These are phyloP conservation scores for Cyclanthera cordifolia DNA, from an alignment of 306 rosid genomes.

Conservation along the genomic window DNA sequence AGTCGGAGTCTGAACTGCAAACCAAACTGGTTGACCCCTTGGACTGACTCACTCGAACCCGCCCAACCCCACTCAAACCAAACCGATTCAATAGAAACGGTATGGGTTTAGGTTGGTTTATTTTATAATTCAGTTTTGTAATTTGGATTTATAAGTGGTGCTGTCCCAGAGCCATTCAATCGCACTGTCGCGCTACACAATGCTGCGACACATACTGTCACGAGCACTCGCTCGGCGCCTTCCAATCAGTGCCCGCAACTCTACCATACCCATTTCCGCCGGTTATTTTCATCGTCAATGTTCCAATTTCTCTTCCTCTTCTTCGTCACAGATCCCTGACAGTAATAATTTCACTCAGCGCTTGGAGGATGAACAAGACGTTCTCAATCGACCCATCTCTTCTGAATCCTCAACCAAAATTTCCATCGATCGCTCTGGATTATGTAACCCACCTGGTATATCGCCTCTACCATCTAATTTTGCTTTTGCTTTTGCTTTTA, in stretches of 20 bases:
- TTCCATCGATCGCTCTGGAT: conserved; percentile 40
- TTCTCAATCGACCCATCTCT: conserved; percentile 9
- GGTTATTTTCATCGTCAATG: conserved; percentile 1
- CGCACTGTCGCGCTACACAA: conserved; percentile 11
- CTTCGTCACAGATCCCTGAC: conserved; percentile 23
- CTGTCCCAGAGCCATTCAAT: background rate
- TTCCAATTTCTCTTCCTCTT: conserved; percentile 19
- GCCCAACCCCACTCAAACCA: too few relatives aligned
- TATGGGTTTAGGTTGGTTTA: too few relatives aligned
- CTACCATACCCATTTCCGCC: background rate
- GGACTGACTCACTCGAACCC: too few relatives aligned
- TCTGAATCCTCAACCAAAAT: conserved; percentile 28
- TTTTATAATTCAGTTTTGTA: too few relatives aligned
- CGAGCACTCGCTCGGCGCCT: conserved; percentile 21
- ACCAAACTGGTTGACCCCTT: too few relatives aligned
- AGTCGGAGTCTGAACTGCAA: too few relatives aligned
- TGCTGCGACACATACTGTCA: conserved; percentile 29
- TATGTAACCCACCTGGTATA: conserved; percentile 29
- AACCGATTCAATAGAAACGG: too few relatives aligned
- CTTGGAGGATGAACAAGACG: conserved; percentile 6
- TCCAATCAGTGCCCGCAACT: conserved; percentile 2
- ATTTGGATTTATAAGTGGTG: too few relatives aligned
- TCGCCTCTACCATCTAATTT: background rate
- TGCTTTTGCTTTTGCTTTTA: conserved; percentile 4
- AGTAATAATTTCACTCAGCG: conserved; percentile 23